Percentiles rank a stretch among this genome's conserved stretches.
Evolutionary conservation across 73 alveolate species (phyloP).

Genomic region (Uronychia setigera): DNA sequence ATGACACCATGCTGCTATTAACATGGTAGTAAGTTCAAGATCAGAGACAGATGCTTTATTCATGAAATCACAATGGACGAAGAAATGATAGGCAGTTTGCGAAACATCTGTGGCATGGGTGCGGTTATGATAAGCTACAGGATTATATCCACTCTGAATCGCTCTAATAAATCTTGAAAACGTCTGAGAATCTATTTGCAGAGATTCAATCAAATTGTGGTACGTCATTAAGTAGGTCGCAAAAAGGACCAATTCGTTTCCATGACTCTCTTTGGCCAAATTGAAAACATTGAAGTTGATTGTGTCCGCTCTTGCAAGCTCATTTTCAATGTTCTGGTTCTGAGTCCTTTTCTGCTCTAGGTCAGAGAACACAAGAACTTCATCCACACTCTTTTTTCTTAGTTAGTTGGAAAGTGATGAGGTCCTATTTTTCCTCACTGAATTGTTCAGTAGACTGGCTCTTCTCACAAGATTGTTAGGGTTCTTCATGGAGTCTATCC

Average conservation of each 20-base stretch:
- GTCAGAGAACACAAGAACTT: constrained; percentile 9
- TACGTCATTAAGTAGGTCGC: constrained; percentile 11
- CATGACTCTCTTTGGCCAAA: constrained; percentile 11
- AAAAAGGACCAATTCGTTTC: constrained; percentile 25
- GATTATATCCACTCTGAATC: constrained; percentile 26
- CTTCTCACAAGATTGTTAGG: background rate
- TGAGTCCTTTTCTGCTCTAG: background rate
- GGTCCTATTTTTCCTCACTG: background rate
- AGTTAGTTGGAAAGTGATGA: background rate
- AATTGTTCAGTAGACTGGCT: background rate
- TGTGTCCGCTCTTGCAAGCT: background rate
- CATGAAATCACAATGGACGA: constrained; percentile 18
- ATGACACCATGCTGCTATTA: constrained; percentile 46
- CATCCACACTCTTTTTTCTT: constrained; percentile 26
- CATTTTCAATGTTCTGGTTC: background rate
- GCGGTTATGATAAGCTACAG: constrained; percentile 33
- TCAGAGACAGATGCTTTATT: constrained; percentile 27
- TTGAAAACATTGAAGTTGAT: constrained; percentile 21
- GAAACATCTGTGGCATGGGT: constrained; percentile 51
- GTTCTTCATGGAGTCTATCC: background rate
- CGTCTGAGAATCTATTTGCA: constrained; percentile 11
- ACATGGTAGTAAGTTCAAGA: constrained; percentile 3
- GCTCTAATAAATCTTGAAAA: constrained; percentile 13
- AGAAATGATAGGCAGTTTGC: constrained; percentile 32
- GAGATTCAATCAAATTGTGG: constrained; percentile 12